Conservation (phyloP, 1,139 yeast genomes). For the Yamadazyma atlantica region DNA sequence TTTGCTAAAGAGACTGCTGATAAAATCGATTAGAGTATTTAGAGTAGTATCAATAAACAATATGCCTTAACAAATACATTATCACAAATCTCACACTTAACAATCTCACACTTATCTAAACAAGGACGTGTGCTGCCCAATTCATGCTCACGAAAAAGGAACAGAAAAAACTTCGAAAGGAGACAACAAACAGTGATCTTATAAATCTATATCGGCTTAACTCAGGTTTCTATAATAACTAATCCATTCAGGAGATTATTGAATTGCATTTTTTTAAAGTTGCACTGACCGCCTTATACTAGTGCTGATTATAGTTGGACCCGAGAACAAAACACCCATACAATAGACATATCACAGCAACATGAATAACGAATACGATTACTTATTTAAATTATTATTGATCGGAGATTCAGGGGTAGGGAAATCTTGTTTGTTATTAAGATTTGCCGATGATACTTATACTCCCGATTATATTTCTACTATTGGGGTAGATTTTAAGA, state of each 20-base stretch:
- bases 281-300: no score
- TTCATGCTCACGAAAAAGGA: neutral
- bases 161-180: neutral
- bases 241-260: no score
- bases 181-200: neutral
- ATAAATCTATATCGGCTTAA: no score
- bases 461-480: conserved; percentile 97
- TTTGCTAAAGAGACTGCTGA: conserved; percentile 23
- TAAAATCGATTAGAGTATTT: conserved; percentile 21
- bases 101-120: no score
- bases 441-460: conserved; percentile 97
- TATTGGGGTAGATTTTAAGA: conserved; percentile 97
- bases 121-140: neutral
- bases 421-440: conserved; percentile 87
- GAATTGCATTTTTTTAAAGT: no score
- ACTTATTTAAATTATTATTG: conserved; percentile 86
- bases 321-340: no score
- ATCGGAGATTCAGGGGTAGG: conserved; percentile 99
- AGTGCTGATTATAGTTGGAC: no score
- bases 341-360: neutral
- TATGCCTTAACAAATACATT: no score
- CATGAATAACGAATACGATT: conserved; percentile 93
- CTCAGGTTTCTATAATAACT: no score
- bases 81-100: neutral
- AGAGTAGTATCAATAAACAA: no score